Conservation (phyloP, 2,329 filamentous ascomycete genomes). For the Neonectria punicea region DNA sequence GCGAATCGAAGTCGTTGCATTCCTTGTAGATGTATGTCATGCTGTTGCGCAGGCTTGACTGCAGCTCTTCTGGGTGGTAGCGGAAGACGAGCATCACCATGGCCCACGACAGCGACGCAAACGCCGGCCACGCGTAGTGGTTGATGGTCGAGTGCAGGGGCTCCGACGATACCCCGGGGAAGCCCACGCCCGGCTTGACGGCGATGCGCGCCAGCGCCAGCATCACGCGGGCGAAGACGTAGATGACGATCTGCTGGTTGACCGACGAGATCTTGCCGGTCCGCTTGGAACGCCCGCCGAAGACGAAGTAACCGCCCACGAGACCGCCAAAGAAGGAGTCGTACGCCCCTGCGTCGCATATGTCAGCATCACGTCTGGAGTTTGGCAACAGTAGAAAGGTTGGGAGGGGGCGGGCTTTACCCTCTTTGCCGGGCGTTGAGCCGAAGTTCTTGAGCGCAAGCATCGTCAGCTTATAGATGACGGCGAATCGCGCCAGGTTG, state of each 20-base stretch:
- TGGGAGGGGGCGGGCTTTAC: constrained; percentile 37
- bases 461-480: constrained; percentile 89
- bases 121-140: constrained; percentile 88
- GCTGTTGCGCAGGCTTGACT: constrained; percentile 89
- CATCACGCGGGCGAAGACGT: constrained; percentile 92
- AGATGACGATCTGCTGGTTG: constrained; percentile 97
- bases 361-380: not conserved
- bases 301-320: constrained; percentile 91
- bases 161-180: constrained; percentile 63
- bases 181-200: constrained; percentile 70
- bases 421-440: constrained; percentile 68
- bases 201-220: constrained; percentile 86
- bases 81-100: constrained; percentile 95
- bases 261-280: constrained; percentile 78
- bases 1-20: constrained; percentile 87
- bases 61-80: constrained; percentile 90
- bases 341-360: constrained; percentile 65
- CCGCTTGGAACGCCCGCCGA: constrained; percentile 74
- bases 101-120: constrained; percentile 91
- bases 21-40: constrained; percentile 98
- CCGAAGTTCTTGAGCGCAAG: constrained; percentile 75
- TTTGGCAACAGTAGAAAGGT: not conserved
- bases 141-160: constrained; percentile 62
- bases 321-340: constrained; percentile 90
- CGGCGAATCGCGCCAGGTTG: constrained; percentile 91